Evolutionary conservation across 192 early-diverging fungal genomes (phyloP), one percentile per base, ranked within the genome.

Genomic region (Paraglomus occultum): DNA sequence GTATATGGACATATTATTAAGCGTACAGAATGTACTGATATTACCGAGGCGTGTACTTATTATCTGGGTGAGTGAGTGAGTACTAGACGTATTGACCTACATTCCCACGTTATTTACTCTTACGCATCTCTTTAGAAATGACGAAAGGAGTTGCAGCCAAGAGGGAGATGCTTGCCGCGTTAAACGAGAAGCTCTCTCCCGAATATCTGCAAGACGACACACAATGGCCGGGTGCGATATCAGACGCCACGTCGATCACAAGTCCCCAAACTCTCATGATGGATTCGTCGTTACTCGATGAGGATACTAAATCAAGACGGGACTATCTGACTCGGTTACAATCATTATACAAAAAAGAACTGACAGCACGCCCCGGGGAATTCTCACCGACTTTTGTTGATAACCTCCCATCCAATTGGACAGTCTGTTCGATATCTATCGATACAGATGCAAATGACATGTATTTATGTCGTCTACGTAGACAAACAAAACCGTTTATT

Each of bases 361-460:
- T 63, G 17, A 40, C 17, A n/a, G 51, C 51, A 12, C 55, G 76
- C 11, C 76, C 74, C 39, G 76, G 77, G 17, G 43, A 63, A 5
- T 89, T 89, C 55, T 80, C 82, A 57, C 44, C 57, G 2, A 64
- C 80, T 3, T 84, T 93, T 49, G 46, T 84, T 1, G 73, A 84
- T 20, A 81, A 80, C 6, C 67, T 92, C 10, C 94, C 95, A 9
- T 23, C 64, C 0, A 44, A 77, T 14, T 95, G 94, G 94, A 84
- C 85, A 0, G 92, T 91, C 0, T 91, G 90, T 46, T 92, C 88
- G 0, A 67, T 98, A 38, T 88, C 91, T 0, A 75, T 95, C 40
- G 95, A 98, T 64, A 55, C 76, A 1, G 72, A 80, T 20, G 75
- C 81, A 18, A 78, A 91, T 50, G 80, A 87, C 5, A 60, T 98